Conservation (phyloP, 306 rosid genomes). For the Neltuma alba region DNA sequence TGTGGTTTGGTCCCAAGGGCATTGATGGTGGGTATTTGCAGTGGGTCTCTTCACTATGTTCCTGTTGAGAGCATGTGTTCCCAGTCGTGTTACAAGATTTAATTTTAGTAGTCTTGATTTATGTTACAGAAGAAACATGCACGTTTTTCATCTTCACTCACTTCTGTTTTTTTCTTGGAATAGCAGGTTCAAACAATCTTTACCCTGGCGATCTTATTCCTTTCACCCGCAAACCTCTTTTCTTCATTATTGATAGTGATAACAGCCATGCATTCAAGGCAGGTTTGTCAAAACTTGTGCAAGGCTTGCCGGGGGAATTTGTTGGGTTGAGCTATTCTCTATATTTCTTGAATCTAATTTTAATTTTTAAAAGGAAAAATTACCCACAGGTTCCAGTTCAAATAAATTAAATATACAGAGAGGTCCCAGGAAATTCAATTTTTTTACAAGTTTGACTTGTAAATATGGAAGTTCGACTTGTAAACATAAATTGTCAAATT, state of each 20-base stretch:
- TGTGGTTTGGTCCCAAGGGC: conserved; percentile 96
- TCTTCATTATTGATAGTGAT: conserved; percentile 90
- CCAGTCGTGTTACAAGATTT: neutral
- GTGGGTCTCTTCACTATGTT: conserved; percentile 32
- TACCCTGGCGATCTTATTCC: conserved; percentile 97
- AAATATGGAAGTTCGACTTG: neutral
- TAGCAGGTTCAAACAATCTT: conserved; percentile 79
- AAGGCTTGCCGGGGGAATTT: conserved; percentile 41
- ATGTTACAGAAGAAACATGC: neutral
- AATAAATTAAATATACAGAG: neutral
- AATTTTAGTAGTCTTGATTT: neutral
- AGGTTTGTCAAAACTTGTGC: conserved; percentile 98
- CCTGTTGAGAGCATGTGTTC: conserved; percentile 24
- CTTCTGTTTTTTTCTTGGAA: conserved; percentile 39
- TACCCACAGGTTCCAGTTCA: too few relatives aligned
- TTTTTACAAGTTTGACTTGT: neutral
- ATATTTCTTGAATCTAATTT: conserved; percentile 35
- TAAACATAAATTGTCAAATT: neutral
- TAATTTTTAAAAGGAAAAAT: neutral
- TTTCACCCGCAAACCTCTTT: conserved; percentile 93
- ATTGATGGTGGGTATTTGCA: conserved; percentile 63
- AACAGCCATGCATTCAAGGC: conserved; percentile 99
- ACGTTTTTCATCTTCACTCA: conserved; percentile 33
- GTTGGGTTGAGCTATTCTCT: conserved; percentile 3
- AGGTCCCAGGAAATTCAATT: neutral